Evolutionary conservation across 176 grass and related monocot genomes (phyloP).

Genomic region (Metroxylon sagu): DNA sequence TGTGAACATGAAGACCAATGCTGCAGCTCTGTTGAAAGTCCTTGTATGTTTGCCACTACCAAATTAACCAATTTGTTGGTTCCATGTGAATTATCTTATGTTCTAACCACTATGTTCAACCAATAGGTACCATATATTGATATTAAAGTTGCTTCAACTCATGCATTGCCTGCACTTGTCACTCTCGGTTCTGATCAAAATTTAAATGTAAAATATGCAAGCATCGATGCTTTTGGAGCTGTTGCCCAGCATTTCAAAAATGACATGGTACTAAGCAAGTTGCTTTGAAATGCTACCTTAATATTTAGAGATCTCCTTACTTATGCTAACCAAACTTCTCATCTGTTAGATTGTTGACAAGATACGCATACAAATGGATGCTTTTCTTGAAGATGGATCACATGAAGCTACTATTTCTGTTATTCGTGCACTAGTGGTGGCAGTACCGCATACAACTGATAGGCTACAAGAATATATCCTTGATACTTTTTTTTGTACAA

Average conservation of each 20-base stretch:
- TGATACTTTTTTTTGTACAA: constrained; percentile 13
- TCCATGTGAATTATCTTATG: constrained; percentile 9
- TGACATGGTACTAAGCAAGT: constrained; percentile 64
- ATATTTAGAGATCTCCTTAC: too few species aligned
- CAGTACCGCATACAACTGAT: constrained; percentile 84
- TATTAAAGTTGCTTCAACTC: constrained; percentile 71
- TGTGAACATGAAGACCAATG: constrained; percentile 67
- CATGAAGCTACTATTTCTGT: constrained; percentile 89
- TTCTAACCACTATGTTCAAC: constrained; percentile 22
- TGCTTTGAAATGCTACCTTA: constrained; percentile 1
- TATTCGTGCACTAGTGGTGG: constrained; percentile 65
- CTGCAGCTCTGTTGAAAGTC: constrained; percentile 74
- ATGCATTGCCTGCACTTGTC: constrained; percentile 89
- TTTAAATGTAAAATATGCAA: constrained; percentile 92
- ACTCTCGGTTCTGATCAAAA: constrained; percentile 85
- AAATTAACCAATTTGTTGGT: constrained; percentile 17
- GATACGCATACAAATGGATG: constrained; percentile 95
- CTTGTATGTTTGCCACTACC: constrained; percentile 45
- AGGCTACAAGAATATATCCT: constrained; percentile 99
- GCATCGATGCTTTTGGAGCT: constrained; percentile 89
- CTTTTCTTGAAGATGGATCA: constrained; percentile 97
- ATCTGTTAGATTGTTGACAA: constrained; percentile 79
- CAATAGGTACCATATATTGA: constrained; percentile 73
- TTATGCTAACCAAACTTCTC: background rate
- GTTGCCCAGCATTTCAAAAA: constrained; percentile 97